phyloP scores from a whole-genome alignment of 176 grass and related monocot genomes.

The Aegilops longissima region DNA sequence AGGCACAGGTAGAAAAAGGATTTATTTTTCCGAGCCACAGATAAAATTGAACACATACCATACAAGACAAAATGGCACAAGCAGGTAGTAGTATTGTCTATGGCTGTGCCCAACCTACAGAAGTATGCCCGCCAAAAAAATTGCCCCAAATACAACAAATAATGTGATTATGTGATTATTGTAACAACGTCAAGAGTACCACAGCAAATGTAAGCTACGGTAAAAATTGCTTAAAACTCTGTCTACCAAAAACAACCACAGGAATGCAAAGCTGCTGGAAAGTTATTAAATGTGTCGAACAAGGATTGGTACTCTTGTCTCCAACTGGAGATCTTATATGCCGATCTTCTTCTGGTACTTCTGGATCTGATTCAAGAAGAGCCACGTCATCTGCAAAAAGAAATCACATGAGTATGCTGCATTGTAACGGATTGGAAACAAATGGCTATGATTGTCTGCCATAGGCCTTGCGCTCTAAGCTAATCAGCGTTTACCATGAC shows the following conservation, averaged over 20 bases:
- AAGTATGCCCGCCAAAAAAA: conserved; percentile 34
- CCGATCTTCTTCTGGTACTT: conserved; percentile 72
- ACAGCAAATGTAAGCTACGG: conserved; percentile 38
- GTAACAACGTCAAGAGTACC: conserved; percentile 21
- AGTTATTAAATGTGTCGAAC: conserved; percentile 35
- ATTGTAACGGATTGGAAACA: neutral
- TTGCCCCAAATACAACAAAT: conserved; percentile 42
- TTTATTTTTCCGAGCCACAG: too few relatives aligned
- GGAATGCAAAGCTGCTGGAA: conserved; percentile 43
- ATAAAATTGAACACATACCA: too few relatives aligned
- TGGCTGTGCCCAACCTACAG: neutral
- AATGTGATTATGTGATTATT: conserved; percentile 48
- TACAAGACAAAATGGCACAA: neutral
- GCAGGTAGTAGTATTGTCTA: neutral
- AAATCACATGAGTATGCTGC: conserved; percentile 18
- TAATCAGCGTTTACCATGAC: conserved; percentile 74
- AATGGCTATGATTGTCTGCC: neutral
- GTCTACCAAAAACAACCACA: conserved; percentile 54
- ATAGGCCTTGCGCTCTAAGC: neutral
- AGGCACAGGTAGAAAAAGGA: too few relatives aligned
- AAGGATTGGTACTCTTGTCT: neutral
- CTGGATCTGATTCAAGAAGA: conserved; percentile 99
- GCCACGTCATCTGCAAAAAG: conserved; percentile 97
- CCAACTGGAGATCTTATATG: conserved; percentile 40
- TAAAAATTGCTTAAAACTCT: conserved; percentile 40